Evolutionary conservation across 139 green algal species (phyloP).

Genomic region (Trebouxia sp.): DNA sequence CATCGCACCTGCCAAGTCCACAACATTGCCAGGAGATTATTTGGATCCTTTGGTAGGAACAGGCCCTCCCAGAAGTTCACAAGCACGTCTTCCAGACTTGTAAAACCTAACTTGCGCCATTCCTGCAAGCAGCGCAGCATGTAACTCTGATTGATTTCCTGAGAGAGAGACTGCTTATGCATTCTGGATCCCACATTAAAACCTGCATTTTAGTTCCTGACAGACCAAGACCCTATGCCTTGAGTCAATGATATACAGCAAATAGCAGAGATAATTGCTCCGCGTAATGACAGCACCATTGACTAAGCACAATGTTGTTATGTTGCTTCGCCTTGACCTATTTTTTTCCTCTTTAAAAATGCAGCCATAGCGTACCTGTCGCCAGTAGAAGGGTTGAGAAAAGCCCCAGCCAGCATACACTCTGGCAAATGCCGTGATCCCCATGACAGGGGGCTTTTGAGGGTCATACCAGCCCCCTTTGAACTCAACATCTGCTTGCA

Average conservation of each 20-base stretch:
- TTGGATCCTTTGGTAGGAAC: slow-evolving; percentile 18
- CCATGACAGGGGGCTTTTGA: not conserved
- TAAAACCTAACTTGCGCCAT: slow-evolving; percentile 20
- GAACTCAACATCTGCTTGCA: slow-evolving; percentile 29
- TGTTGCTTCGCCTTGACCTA: too few species aligned
- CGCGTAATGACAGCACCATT: too few species aligned
- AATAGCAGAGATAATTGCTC: too few species aligned
- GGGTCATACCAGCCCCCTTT: slow-evolving; percentile 11
- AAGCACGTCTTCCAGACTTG: slow-evolving; percentile 25
- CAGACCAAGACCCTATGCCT: too few species aligned
- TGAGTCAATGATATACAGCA: too few species aligned
- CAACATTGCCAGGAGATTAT: slow-evolving; percentile 26
- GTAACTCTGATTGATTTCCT: too few species aligned
- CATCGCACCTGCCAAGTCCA: slow-evolving; percentile 26
- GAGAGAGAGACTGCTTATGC: too few species aligned
- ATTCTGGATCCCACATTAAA: too few species aligned
- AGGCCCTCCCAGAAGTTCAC: slow-evolving; percentile 25
- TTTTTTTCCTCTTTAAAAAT: too few species aligned
- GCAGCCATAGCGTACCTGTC: slow-evolving; percentile 2
- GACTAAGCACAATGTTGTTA: too few species aligned
- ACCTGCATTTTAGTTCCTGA: too few species aligned
- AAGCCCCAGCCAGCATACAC: slow-evolving; percentile 33
- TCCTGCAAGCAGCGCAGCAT: too few species aligned
- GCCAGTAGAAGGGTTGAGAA: slow-evolving; percentile 30
- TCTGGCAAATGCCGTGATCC: slow-evolving; percentile 1